Percentiles rank a stretch among this genome's conserved stretches.
phyloP scores from a whole-genome alignment of 495 filamentous ascomycete species.

The Penicillium daleae region DNA sequence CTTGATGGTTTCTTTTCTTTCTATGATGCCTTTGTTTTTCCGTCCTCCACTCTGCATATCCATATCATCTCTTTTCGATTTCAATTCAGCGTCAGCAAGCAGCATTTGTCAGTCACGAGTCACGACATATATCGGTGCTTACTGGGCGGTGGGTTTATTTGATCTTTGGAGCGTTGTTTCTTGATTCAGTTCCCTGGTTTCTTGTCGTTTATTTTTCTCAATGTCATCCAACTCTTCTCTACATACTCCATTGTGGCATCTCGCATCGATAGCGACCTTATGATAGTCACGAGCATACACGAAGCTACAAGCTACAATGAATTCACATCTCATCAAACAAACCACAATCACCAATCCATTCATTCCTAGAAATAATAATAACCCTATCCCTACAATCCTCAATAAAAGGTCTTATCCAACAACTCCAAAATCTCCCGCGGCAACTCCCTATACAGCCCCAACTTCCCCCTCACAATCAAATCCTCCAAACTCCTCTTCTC shows the following conservation, averaged over 20 bases:
- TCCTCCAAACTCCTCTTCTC: constrained; percentile 13
- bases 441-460: constrained; percentile 10
- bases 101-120: neutral
- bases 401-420: neutral
- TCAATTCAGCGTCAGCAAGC: neutral
- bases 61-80: neutral
- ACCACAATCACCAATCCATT: neutral
- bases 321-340: neutral
- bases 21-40: neutral
- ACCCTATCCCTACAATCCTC: neutral
- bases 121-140: constrained; percentile 2
- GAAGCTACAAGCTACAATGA: neutral
- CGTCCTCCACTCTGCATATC: neutral
- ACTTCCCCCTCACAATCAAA: constrained; percentile 3
- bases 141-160: neutral
- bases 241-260: neutral
- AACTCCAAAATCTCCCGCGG: neutral
- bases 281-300: neutral
- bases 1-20: neutral
- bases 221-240: neutral
- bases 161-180: neutral
- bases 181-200: neutral
- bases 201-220: neutral
- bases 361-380: neutral
- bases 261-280: neutral